A percentile compares a stretch with the other conserved stretches of the same genome.
These are phyloP conservation scores for Fusarium hainanense DNA, from an alignment of 2,329 filamentous ascomycete genomes.

Conservation along the genomic window DNA sequence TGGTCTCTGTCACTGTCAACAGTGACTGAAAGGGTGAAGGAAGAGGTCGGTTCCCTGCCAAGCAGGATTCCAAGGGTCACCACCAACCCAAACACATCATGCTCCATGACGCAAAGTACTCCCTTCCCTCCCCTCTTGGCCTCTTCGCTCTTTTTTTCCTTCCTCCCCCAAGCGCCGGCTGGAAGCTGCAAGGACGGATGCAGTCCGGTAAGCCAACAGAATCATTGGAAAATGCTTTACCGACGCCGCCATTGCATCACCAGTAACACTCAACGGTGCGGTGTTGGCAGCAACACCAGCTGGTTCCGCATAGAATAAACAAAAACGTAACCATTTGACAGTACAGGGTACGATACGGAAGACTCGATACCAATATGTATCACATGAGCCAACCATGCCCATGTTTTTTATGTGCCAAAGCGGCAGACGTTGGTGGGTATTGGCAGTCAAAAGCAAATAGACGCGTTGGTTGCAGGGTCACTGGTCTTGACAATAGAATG, in stretches of 20 bases:
- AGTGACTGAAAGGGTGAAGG: neutral
- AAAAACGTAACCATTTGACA: neutral
- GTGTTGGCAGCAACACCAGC: neutral
- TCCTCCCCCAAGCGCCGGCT: slow-evolving; percentile 18
- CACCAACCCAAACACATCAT: slow-evolving; percentile 22
- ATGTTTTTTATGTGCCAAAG: neutral
- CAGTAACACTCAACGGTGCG: slow-evolving; percentile 16
- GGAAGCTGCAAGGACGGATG: slow-evolving; percentile 29
- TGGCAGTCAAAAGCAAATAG: neutral
- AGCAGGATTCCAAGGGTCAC: slow-evolving; percentile 41
- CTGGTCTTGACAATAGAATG: neutral
- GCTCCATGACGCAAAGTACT: slow-evolving; percentile 42
- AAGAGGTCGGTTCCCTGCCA: slow-evolving; percentile 15
- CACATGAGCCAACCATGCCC: slow-evolving; percentile 6
- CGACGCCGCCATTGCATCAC: slow-evolving; percentile 42
- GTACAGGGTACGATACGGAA: neutral
- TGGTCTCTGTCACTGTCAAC: slow-evolving; percentile 1
- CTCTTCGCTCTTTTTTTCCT: neutral
- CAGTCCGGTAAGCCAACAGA: slow-evolving; percentile 13
- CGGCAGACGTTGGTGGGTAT: neutral
- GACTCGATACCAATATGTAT: slow-evolving; percentile 1
- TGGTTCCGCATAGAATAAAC: neutral
- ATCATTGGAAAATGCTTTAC: slow-evolving; percentile 16
- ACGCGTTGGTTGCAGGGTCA: slow-evolving; percentile 1
- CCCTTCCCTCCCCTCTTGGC: slow-evolving; percentile 5